These are phyloP conservation scores for Candida sphagnicola DNA, from an alignment of 805 yeast species.

Conservation along the genomic window DNA sequence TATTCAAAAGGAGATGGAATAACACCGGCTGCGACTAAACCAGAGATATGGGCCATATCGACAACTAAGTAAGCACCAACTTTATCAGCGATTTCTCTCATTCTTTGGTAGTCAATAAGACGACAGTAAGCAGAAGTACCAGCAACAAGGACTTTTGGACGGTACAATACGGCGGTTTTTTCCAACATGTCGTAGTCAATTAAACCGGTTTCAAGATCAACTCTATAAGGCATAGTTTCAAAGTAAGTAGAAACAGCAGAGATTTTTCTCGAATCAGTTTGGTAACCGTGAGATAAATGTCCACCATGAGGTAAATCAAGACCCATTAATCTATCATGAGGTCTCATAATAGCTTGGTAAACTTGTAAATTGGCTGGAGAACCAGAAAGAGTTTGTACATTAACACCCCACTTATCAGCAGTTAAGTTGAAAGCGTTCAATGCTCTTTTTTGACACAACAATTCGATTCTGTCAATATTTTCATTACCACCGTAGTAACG, in stretches of 20 bases:
- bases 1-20: slow-evolving; percentile 95
- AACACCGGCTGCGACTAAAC: slow-evolving; percentile 92
- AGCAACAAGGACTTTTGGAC: slow-evolving; percentile 96
- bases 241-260: slow-evolving; percentile 95
- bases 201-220: slow-evolving; percentile 84
- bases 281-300: slow-evolving; percentile 97
- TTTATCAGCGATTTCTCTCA: slow-evolving; percentile 94
- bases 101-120: slow-evolving; percentile 91
- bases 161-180: slow-evolving; percentile 82
- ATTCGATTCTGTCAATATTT: slow-evolving; percentile 91
- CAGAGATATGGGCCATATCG: slow-evolving; percentile 99
- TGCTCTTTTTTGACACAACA: slow-evolving; percentile 91
- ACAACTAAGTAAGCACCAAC: slow-evolving; percentile 95
- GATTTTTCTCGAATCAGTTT: slow-evolving; percentile 88
- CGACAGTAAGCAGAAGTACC: slow-evolving; percentile 99
- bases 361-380: slow-evolving; percentile 98
- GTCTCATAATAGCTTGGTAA: slow-evolving; percentile 91
- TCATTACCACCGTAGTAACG: slow-evolving; percentile 99
- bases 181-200: slow-evolving; percentile 96
- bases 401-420: slow-evolving; percentile 92
- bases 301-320: slow-evolving; percentile 98
- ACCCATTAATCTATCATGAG: slow-evolving; percentile 97
- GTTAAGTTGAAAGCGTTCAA: slow-evolving; percentile 79
- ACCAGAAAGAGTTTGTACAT: slow-evolving; percentile 94
- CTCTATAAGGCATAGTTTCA: slow-evolving; percentile 98